Percentiles rank a stretch among this genome's conserved stretches.
These are phyloP conservation scores for Cucurbita pepo DNA, from an alignment of 306 rosid genomes.

Conservation along the genomic window DNA sequence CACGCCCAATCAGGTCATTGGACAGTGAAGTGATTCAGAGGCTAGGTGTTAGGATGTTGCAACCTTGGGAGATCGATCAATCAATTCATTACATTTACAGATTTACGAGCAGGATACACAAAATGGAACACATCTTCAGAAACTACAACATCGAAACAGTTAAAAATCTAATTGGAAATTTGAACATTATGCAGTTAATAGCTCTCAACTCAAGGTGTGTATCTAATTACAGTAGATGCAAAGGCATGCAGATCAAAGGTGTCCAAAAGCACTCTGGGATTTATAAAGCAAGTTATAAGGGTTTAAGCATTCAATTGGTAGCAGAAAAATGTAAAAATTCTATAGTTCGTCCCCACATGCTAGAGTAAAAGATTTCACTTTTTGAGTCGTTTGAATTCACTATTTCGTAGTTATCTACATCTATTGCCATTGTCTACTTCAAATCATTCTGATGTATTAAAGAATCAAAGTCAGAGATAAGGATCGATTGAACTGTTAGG, in stretches of 20 bases:
- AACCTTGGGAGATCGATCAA: neutral
- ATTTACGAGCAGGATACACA: neutral
- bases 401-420: neutral
- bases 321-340: neutral
- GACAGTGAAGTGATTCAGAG: neutral
- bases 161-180: neutral
- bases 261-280: neutral
- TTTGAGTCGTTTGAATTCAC: neutral
- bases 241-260: neutral
- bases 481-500: neutral
- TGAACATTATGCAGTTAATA: neutral
- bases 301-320: neutral
- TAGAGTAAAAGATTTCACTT: neutral
- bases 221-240: neutral
- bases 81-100: neutral
- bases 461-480: neutral
- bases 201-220: neutral
- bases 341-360: neutral
- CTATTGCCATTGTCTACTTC: too few species aligned
- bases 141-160: neutral
- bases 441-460: too few species aligned
- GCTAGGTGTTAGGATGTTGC: neutral
- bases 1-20: neutral
- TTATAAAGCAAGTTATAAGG: neutral
- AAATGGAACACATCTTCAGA: neutral